A percentile compares a stretch with the other conserved stretches of the same genome.
Evolutionary conservation across 306 rosid genomes (phyloP).

Genomic region (Betula pendula): DNA sequence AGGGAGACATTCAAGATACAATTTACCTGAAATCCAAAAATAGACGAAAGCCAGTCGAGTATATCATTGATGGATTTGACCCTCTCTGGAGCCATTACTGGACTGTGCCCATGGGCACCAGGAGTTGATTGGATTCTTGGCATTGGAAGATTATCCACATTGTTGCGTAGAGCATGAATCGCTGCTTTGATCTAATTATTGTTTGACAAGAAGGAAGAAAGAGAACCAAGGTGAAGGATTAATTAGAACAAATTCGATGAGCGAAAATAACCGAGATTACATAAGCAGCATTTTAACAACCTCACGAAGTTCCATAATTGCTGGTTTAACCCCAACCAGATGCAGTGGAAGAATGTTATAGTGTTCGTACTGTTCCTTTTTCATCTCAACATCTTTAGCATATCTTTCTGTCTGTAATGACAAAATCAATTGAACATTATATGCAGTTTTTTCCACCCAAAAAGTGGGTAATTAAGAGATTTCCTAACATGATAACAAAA

Average conservation of each 20-base stretch:
- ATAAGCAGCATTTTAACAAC: constrained; percentile 37
- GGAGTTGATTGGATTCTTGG: constrained; percentile 49
- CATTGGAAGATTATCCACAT: constrained; percentile 75
- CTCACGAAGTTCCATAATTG: constrained; percentile 90
- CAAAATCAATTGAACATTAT: constrained; percentile 24
- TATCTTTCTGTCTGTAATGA: constrained; percentile 57
- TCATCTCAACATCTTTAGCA: constrained; percentile 64
- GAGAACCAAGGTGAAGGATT: constrained; percentile 16
- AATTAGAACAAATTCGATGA: neutral
- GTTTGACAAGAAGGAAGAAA: constrained; percentile 19
- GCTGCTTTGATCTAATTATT: constrained; percentile 73
- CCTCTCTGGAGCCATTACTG: constrained; percentile 46
- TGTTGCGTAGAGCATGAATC: constrained; percentile 56
- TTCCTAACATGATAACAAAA: constrained; percentile 20
- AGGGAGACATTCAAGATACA: constrained; percentile 13
- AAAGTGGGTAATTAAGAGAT: constrained; percentile 11
- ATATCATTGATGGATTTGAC: constrained; percentile 67
- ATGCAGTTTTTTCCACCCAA: constrained; percentile 16
- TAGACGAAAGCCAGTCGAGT: constrained; percentile 84
- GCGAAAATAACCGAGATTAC: neutral
- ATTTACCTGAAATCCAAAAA: constrained; percentile 92
- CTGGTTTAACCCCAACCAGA: constrained; percentile 80
- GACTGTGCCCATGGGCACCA: constrained; percentile 36
- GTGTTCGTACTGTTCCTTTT: constrained; percentile 62
- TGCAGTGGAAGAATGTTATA: constrained; percentile 90